Evolutionary conservation across 148 eudicot species (phyloP).

Genomic region (Amaranthus hypochondriacus): DNA sequence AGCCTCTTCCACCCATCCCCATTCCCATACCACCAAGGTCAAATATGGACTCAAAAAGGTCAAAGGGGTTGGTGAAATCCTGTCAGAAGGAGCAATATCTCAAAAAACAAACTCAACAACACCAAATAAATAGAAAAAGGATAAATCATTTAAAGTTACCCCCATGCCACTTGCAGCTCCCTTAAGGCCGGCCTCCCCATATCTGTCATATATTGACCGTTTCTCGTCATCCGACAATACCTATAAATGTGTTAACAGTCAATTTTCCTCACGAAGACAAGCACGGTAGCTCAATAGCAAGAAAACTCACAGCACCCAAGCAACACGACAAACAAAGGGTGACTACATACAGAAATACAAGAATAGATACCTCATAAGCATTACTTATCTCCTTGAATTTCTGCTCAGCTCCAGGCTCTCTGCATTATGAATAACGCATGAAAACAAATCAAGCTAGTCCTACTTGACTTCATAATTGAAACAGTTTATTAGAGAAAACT

Average conservation of each 20-base stretch:
- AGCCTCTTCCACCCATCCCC: constrained; percentile 87
- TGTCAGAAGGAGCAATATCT: constrained; percentile 23
- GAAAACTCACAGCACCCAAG: not conserved
- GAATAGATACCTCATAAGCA: constrained; percentile 85
- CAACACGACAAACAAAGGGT: not conserved
- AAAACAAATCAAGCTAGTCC: constrained; percentile 5
- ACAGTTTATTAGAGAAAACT: not conserved
- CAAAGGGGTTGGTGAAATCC: constrained; percentile 97
- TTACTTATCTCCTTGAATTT: constrained; percentile 96
- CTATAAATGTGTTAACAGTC: constrained; percentile 32
- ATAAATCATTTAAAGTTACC: constrained; percentile 34
- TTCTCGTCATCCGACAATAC: constrained; percentile 97
- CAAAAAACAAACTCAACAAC: constrained; percentile 9
- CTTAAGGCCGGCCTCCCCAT: constrained; percentile 97
- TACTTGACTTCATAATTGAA: not conserved
- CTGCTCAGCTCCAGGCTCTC: constrained; percentile 96
- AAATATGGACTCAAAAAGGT: constrained; percentile 83
- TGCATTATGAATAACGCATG: constrained; percentile 27
- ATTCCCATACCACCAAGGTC: constrained; percentile 48
- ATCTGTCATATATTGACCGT: constrained; percentile 87
- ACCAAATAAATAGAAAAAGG: not conserved
- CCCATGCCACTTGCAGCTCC: constrained; percentile 86
- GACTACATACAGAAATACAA: not conserved
- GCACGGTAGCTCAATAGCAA: not conserved
- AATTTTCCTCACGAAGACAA: not conserved